phyloP scores from a whole-genome alignment of 176 grass and related monocot genomes.

The Carex kokanica region DNA sequence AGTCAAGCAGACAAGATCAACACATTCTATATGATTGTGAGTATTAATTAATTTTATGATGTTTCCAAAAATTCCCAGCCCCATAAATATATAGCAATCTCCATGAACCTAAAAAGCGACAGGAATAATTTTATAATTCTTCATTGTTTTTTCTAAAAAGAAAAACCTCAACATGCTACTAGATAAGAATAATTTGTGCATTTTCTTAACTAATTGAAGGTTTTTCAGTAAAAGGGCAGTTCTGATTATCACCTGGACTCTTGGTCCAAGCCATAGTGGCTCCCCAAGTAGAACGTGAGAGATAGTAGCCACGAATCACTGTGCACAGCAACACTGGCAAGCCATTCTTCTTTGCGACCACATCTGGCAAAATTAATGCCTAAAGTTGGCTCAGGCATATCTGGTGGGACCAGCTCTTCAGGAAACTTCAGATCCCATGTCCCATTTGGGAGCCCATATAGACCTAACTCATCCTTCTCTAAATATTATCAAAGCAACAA shows the following conservation, averaged over 20 bases:
- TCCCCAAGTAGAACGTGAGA: not conserved
- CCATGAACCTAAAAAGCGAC: too few relatives aligned
- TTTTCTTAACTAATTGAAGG: not conserved
- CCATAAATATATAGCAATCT: too few relatives aligned
- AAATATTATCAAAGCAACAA: not conserved
- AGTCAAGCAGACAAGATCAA: not conserved
- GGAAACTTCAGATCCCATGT: slow-evolving; percentile 38
- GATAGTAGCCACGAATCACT: slow-evolving; percentile 5
- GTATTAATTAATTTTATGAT: too few relatives aligned
- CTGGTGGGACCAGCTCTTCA: slow-evolving; percentile 24
- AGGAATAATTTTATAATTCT: too few relatives aligned
- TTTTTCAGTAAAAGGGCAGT: not conserved
- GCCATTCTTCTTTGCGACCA: slow-evolving; percentile 30
- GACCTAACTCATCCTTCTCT: slow-evolving; percentile 39
- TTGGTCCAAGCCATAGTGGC: not conserved
- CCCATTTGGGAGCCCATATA: slow-evolving; percentile 38
- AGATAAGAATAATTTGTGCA: not conserved
- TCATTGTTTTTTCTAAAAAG: too few relatives aligned
- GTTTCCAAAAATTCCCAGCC: too few relatives aligned
- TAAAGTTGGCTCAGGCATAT: slow-evolving; percentile 36
- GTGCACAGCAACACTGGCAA: slow-evolving; percentile 30
- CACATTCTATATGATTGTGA: not conserved
- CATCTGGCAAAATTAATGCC: slow-evolving; percentile 38
- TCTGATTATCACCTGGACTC: slow-evolving; percentile 30
- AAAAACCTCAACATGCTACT: too few relatives aligned